A percentile compares a stretch with the other conserved stretches of the same genome.
Conservation (phyloP, 108 stramenopile genomes). For the Cyclotella baltica region DNA sequence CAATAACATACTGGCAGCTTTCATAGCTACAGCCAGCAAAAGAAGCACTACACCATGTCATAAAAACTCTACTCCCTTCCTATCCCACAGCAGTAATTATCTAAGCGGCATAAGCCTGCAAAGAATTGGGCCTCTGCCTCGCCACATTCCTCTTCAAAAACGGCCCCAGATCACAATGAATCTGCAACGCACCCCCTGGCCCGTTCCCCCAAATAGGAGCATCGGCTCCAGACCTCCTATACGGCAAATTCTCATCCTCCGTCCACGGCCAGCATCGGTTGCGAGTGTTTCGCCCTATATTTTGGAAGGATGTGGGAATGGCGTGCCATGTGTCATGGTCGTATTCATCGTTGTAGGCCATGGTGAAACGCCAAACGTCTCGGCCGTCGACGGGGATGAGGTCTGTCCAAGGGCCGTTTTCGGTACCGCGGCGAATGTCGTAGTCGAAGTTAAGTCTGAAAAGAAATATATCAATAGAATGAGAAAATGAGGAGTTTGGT, state of each 20-base stretch:
- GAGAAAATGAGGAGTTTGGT: neutral
- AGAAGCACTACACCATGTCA: neutral
- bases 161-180: slow-evolving; percentile 13
- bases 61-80: neutral
- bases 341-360: slow-evolving; percentile 23
- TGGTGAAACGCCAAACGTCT: slow-evolving; percentile 32
- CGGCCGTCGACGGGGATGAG: slow-evolving; percentile 39
- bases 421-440: slow-evolving; percentile 33
- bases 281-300: slow-evolving; percentile 20
- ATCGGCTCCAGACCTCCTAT: slow-evolving; percentile 17
- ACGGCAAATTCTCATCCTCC: slow-evolving; percentile 27
- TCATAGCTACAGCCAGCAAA: no score
- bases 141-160: slow-evolving; percentile 8
- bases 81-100: no score
- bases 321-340: slow-evolving; percentile 25
- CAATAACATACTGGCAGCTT: no score
- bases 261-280: slow-evolving; percentile 43
- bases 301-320: slow-evolving; percentile 19
- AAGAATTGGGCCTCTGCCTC: slow-evolving; percentile 15
- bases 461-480: neutral
- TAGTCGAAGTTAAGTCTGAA: slow-evolving; percentile 48
- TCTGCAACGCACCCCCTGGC: slow-evolving; percentile 11
- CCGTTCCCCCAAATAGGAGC: slow-evolving; percentile 26
- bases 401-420: slow-evolving; percentile 33
- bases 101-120: slow-evolving; percentile 21